Evolutionary conservation across 1,284 basidiomycete genomes (phyloP).

Genomic region (Malassezia psittaci): DNA sequence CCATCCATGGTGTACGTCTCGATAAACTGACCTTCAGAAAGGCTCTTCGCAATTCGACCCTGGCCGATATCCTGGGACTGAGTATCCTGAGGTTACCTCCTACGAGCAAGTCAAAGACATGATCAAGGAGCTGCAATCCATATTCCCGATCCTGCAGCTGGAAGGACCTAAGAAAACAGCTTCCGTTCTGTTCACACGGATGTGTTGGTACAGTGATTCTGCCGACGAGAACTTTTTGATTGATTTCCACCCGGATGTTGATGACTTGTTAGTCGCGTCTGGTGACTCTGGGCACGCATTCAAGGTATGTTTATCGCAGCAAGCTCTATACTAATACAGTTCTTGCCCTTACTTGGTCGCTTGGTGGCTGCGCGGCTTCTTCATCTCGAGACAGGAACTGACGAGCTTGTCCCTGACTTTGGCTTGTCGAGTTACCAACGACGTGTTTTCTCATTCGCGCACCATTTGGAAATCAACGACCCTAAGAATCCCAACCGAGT

Average conservation of each 20-base stretch:
- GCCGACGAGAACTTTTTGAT: slow-evolving; percentile 51
- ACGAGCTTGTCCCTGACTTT: not conserved
- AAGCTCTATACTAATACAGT: slow-evolving; percentile 48
- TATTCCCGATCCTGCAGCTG: slow-evolving; percentile 62
- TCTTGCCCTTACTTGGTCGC: slow-evolving; percentile 69
- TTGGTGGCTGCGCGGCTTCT: slow-evolving; percentile 61
- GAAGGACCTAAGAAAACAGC: not conserved
- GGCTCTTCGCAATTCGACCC: slow-evolving; percentile 56
- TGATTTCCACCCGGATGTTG: slow-evolving; percentile 49
- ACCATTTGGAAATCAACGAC: slow-evolving; percentile 18
- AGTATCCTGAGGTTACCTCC: slow-evolving; percentile 9
- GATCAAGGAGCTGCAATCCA: slow-evolving; percentile 53
- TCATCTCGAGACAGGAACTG: slow-evolving; percentile 5
- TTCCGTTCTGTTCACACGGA: slow-evolving; percentile 57
- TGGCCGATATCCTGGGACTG: slow-evolving; percentile 14
- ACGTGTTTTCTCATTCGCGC: slow-evolving; percentile 20
- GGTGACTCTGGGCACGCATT: slow-evolving; percentile 52
- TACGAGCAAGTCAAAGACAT: slow-evolving; percentile 50
- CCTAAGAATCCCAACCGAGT: not conserved
- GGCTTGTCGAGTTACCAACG: slow-evolving; percentile 17
- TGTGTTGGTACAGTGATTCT: slow-evolving; percentile 64
- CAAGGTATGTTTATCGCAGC: slow-evolving; percentile 30
- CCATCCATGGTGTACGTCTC: slow-evolving; percentile 54
- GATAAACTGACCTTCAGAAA: slow-evolving; percentile 1
- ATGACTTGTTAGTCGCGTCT: slow-evolving; percentile 49